phyloP scores from a whole-genome alignment of 2,329 filamentous ascomycete species.

The Xylaria sp. region DNA sequence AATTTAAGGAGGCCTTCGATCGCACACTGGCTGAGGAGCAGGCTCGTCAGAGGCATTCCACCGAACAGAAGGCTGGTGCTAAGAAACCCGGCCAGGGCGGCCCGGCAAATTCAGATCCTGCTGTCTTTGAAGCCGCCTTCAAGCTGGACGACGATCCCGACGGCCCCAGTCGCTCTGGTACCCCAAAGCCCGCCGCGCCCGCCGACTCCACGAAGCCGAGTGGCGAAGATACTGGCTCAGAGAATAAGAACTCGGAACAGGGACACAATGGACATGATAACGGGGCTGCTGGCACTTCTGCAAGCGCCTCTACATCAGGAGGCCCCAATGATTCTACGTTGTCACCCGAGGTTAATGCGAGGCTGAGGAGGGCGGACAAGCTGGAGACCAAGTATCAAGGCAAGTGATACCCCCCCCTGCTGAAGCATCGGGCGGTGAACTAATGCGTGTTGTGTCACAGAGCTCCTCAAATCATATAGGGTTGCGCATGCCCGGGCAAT shows the following conservation, averaged over 20 bases:
- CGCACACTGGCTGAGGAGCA: conserved; percentile 92
- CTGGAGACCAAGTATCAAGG: conserved; percentile 88
- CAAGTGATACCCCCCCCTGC: conserved; percentile 53
- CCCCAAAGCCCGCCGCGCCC: conserved; percentile 60
- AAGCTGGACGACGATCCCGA: conserved; percentile 89
- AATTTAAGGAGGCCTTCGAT: conserved; percentile 86
- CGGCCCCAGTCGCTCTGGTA: conserved; percentile 69
- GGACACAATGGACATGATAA: conserved; percentile 29
- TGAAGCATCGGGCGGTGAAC: conserved; percentile 22
- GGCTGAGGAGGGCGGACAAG: conserved; percentile 87
- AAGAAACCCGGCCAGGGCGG: conserved; percentile 57
- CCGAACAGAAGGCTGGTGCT: conserved; percentile 57
- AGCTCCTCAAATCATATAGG: conserved; percentile 90
- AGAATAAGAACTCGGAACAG: conserved; percentile 35
- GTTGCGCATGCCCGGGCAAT: conserved; percentile 88
- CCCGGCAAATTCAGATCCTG: conserved; percentile 76
- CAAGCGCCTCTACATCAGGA: conserved; percentile 37
- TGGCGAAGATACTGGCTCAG: conserved; percentile 36
- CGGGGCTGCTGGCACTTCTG: conserved; percentile 23
- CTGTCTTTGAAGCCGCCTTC: conserved; percentile 88
- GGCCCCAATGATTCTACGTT: conserved; percentile 54
- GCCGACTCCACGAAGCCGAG: conserved; percentile 50
- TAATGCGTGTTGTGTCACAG: conserved; percentile 55
- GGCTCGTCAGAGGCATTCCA: conserved; percentile 73
- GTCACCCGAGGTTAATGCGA: conserved; percentile 77